Evolutionary conservation across 306 rosid genomes (phyloP).

Genomic region (Ochetophila trinervis): DNA sequence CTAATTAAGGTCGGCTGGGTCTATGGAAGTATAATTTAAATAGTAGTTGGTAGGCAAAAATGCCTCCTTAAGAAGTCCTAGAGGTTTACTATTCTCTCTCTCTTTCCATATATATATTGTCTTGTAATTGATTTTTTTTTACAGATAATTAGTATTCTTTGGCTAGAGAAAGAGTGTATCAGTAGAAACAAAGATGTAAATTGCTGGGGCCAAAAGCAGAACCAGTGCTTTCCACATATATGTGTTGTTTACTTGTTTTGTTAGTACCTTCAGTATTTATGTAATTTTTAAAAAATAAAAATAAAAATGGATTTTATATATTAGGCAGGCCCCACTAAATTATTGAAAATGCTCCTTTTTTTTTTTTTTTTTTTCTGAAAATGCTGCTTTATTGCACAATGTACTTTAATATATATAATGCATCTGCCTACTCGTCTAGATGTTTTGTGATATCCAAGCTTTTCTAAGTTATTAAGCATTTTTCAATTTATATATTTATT

Average conservation of each 20-base stretch:
- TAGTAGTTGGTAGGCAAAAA: background rate
- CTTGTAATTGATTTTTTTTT: no score
- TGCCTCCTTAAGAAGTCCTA: background rate
- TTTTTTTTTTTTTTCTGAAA: no score
- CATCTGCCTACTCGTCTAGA: no score
- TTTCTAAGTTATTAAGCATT: no score
- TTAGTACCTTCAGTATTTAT: background rate
- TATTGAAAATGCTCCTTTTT: no score
- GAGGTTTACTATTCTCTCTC: background rate
- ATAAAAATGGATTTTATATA: no score
- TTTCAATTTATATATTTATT: no score
- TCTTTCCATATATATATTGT: background rate
- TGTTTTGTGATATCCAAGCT: no score
- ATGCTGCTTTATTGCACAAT: no score
- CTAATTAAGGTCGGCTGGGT: slow-evolving; percentile 11
- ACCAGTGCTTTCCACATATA: background rate
- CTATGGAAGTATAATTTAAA: background rate
- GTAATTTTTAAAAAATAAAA: background rate
- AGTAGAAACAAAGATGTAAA: background rate
- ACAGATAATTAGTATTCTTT: background rate
- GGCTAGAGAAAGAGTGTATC: background rate
- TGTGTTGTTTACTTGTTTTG: background rate
- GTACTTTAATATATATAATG: no score
- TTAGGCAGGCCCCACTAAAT: no score
- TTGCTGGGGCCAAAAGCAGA: background rate